These are phyloP conservation scores for Rubia balearica DNA, from an alignment of 305 asterid species.

Conservation along the genomic window DNA sequence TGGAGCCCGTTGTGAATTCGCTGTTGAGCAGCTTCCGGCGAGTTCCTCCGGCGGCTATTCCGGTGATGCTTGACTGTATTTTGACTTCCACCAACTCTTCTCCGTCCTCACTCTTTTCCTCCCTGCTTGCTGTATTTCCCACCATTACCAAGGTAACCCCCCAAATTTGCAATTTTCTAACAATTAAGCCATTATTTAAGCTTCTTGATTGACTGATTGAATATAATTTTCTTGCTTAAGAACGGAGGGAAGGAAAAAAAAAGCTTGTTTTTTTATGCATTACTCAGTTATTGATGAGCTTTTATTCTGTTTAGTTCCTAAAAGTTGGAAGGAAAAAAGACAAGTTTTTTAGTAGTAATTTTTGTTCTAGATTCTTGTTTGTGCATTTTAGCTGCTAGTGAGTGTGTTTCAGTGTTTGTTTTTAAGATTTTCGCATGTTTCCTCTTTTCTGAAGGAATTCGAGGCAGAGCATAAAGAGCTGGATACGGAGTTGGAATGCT, in stretches of 20 bases:
- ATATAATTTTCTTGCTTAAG: not conserved
- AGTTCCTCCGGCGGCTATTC: constrained; percentile 64
- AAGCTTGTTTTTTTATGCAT: not conserved
- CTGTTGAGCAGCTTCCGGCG: constrained; percentile 61
- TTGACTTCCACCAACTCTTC: constrained; percentile 53
- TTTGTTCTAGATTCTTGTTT: not conserved
- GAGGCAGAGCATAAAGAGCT: constrained; percentile 24
- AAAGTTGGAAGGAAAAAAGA: not conserved
- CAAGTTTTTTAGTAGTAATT: not conserved
- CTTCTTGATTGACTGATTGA: not conserved
- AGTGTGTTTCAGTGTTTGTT: not conserved
- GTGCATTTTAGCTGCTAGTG: not conserved
- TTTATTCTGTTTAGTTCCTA: not conserved
- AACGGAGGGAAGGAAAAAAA: not conserved
- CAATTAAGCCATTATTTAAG: not conserved
- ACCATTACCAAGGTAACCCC: constrained; percentile 42
- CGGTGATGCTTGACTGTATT: constrained; percentile 72
- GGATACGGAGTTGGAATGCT: constrained; percentile 37
- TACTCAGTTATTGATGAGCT: not conserved
- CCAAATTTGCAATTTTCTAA: not conserved
- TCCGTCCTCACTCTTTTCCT: constrained; percentile 52
- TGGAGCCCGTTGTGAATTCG: constrained; percentile 50
- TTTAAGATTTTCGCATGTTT: not conserved
- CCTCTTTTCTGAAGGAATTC: constrained; percentile 31
- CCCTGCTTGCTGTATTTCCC: constrained; percentile 51